A percentile compares a stretch with the other conserved stretches of the same genome.
Conservation (phyloP, 106 monocot genomes). For the Hemerocallis citrina region DNA sequence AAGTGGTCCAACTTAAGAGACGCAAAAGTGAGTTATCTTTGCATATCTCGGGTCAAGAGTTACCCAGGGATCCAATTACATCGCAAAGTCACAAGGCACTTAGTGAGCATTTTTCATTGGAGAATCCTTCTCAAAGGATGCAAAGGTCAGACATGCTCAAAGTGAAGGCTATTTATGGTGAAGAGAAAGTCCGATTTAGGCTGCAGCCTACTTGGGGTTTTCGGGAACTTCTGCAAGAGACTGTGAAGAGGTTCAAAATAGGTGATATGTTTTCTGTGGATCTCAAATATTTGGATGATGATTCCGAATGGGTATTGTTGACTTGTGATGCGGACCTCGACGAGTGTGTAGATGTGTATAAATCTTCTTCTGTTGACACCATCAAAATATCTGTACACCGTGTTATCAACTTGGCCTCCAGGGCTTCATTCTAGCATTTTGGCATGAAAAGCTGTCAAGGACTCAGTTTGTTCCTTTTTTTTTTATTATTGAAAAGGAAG, state of each 20-base stretch:
- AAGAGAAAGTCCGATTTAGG: conserved; percentile 58
- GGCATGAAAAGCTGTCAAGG: no score
- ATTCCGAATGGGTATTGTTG: conserved; percentile 70
- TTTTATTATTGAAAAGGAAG: no score
- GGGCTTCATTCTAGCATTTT: not conserved
- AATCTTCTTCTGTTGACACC: conserved; percentile 24
- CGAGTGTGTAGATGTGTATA: conserved; percentile 60
- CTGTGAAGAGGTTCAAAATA: conserved; percentile 37
- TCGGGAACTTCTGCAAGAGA: conserved; percentile 50
- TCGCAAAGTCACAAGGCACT: not conserved
- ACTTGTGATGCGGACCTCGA: conserved; percentile 69
- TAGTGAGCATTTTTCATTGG: not conserved
- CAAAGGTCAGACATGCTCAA: conserved; percentile 12
- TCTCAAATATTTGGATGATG: conserved; percentile 86
- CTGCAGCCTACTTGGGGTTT: conserved; percentile 49
- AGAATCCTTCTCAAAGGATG: not conserved
- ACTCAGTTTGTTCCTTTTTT: no score
- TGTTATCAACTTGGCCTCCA: not conserved
- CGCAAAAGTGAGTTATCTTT: conserved; percentile 3
- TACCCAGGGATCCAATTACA: conserved; percentile 1
- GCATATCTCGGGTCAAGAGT: conserved; percentile 10
- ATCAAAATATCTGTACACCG: conserved; percentile 44
- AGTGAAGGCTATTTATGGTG: conserved; percentile 56
- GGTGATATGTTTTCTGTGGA: conserved; percentile 12
- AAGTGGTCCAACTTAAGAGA: conserved; percentile 9